These are phyloP conservation scores for Backusella sp. DNA, from an alignment of 192 early-diverging fungal genomes.

Conservation along the genomic window DNA sequence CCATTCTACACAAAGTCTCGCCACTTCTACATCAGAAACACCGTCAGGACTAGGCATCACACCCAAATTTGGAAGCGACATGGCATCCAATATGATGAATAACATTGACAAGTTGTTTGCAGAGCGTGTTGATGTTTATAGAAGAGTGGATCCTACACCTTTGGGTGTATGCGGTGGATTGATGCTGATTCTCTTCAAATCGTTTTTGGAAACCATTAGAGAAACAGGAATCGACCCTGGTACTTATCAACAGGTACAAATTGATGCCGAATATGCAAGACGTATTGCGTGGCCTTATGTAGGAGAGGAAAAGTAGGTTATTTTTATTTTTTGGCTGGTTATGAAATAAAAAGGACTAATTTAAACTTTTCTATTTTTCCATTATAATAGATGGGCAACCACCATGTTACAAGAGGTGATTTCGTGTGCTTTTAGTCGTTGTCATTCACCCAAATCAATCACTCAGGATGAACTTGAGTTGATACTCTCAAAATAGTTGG, in stretches of 20 bases:
- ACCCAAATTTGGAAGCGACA: constrained; percentile 29
- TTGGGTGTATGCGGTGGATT: constrained; percentile 50
- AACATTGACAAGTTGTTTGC: constrained; percentile 72
- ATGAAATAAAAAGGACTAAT: neutral
- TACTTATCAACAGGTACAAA: constrained; percentile 64
- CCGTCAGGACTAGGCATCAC: constrained; percentile 34
- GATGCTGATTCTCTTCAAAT: constrained; percentile 61
- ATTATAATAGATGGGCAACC: constrained; percentile 3
- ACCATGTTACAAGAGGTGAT: constrained; percentile 10
- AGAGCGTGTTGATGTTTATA: constrained; percentile 64
- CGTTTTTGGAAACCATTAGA: constrained; percentile 58
- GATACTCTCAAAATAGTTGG: neutral
- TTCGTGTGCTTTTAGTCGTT: neutral
- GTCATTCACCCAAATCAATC: neutral
- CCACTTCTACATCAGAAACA: constrained; percentile 37
- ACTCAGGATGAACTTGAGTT: constrained; percentile 4
- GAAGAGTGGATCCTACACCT: constrained; percentile 52
- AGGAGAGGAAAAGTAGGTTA: constrained; percentile 41
- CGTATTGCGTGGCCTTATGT: constrained; percentile 47
- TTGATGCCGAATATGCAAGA: constrained; percentile 62
- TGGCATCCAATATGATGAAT: constrained; percentile 41
- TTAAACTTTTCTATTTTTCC: constrained; percentile 1
- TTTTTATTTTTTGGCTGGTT: neutral
- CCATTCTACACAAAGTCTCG: constrained; percentile 20
- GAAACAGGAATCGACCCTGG: constrained; percentile 44